Evolutionary conservation across 805 yeast species (phyloP).

Genomic region (Spathaspora gorwiae): DNA sequence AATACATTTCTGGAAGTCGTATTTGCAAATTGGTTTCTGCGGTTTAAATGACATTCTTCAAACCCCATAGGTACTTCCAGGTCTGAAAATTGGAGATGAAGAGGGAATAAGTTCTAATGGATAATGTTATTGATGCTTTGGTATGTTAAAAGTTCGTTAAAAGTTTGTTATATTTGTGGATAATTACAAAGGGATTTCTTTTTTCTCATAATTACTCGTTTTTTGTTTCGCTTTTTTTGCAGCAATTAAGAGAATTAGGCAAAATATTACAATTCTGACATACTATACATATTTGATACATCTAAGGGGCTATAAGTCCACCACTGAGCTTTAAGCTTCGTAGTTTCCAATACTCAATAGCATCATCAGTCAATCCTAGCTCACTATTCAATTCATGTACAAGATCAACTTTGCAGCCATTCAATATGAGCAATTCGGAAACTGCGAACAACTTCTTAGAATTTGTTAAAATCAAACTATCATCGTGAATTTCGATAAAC

Average conservation of each 20-base stretch:
- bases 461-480: not conserved
- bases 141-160: too few relatives aligned
- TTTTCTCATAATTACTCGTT: not conserved
- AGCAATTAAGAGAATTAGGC: not conserved
- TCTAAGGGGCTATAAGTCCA: conserved; percentile 1
- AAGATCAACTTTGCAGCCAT: conserved; percentile 48
- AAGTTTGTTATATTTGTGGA: too few relatives aligned
- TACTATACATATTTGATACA: too few relatives aligned
- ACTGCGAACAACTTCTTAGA: conserved; percentile 35
- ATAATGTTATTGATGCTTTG: too few relatives aligned
- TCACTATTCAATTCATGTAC: conserved; percentile 20
- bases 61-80: too few relatives aligned
- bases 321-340: conserved; percentile 13
- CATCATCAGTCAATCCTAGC: conserved; percentile 40
- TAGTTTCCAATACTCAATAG: conserved; percentile 50
- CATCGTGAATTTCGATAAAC: conserved; percentile 21
- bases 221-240: conserved; percentile 2
- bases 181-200: too few relatives aligned
- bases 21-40: conserved; percentile 13
- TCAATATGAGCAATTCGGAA: conserved; percentile 54
- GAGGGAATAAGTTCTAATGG: too few relatives aligned
- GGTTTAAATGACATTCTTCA: not conserved
- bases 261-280: too few relatives aligned
- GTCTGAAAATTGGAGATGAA: too few relatives aligned
- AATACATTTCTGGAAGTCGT: conserved; percentile 47